Evolutionary conservation across 1,284 basidiomycete species (phyloP), one percentile per base, ranked within the genome.

Genomic region (Ganoderma leucocontextum): DNA sequence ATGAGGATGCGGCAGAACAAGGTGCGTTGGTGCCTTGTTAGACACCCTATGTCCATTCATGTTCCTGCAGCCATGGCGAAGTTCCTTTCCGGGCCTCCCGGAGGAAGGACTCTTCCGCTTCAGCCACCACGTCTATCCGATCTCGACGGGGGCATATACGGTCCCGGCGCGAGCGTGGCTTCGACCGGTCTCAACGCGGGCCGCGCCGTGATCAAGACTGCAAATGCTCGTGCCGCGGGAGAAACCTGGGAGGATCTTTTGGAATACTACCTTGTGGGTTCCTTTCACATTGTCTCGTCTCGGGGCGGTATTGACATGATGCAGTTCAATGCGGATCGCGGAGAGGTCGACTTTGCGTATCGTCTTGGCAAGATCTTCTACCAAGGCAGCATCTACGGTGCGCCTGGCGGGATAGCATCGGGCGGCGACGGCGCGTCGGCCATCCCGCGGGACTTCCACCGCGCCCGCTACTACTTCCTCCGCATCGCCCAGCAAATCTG

Each of bases 281-380:
- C 8, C 15, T 19, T 25, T 3, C 39, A 2, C 33, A 4, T 41
- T 12, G 5, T 41, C 25, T 4, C 4, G 13, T 19, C 0, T 12
- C 0, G 17, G 33, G 4, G 1, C 19, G n/a, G 8, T 0, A 2
- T 47, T 68, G 22, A 67, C 61, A 9, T 12, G 2, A 67, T 52
- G 6, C 63, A 95, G 92, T 98, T 96, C 81, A 96, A 97, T 67
- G 95, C 96, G 15, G 95, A 98, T 75, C 89, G 95, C 19, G 94
- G 93, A 19, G 94, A 96, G 75, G 88, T 89, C 60, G 88, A 92
- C 72, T 97, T 94, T 77, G 94, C 95, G 0, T 95, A 93, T 78
- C 89, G 93, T 29, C 87, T 98, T 2, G 96, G 95, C 17, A 91
- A 94, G 79, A 92, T 97, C n/a, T 97, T 92, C 82, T 98, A 98